These are phyloP conservation scores for Daldinia eschscholtzii DNA, from an alignment of 2,329 filamentous ascomycete genomes.

Conservation along the genomic window DNA sequence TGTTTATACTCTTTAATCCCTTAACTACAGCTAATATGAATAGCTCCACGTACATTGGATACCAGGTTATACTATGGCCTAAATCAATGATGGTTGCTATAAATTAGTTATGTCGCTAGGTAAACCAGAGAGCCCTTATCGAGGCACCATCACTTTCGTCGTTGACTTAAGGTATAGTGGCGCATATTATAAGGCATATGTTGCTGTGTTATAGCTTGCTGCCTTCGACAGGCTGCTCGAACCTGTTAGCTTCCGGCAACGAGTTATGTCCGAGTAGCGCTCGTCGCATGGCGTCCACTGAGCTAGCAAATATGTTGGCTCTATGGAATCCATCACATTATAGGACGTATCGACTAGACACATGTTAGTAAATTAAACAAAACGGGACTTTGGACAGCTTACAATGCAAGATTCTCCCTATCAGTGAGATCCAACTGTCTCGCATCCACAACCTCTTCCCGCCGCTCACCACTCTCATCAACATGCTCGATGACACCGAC, in stretches of 20 bases:
- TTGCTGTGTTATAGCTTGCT: no score
- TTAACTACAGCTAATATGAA: background rate
- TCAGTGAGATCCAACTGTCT: conserved; percentile 55
- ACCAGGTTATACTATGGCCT: no score
- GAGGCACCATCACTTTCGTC: no score
- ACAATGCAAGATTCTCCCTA: conserved; percentile 52
- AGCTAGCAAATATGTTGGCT: background rate
- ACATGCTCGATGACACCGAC: conserved; percentile 49
- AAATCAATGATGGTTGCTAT: no score
- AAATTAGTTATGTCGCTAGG: no score
- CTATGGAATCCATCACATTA: background rate
- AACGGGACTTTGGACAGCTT: background rate
- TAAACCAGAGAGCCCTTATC: no score
- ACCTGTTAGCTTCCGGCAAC: background rate
- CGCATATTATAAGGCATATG: no score
- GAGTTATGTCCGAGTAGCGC: background rate
- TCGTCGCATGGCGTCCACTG: background rate
- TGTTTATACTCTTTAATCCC: background rate
- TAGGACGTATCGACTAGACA: conserved; percentile 2
- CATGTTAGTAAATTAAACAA: background rate
- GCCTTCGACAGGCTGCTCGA: no score
- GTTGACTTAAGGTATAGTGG: no score
- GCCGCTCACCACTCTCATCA: conserved; percentile 49
- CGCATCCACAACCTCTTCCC: conserved; percentile 52
- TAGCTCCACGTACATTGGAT: background rate